Percentiles rank a stretch among this genome's conserved stretches.
These are phyloP conservation scores for Salix viminalis DNA, from an alignment of 345 rosid species.

Conservation along the genomic window DNA sequence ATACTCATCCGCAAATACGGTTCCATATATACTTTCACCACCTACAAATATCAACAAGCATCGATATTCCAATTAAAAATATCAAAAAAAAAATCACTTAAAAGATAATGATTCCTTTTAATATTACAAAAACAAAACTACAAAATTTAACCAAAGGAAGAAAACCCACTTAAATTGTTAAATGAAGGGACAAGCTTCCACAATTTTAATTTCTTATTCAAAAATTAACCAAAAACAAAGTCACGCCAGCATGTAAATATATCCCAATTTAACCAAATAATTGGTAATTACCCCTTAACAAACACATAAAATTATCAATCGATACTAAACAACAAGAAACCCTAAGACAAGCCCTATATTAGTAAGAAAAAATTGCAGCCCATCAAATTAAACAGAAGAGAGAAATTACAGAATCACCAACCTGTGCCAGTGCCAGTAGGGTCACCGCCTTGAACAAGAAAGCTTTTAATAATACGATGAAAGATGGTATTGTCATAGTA, in stretches of 20 bases:
- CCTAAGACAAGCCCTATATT: neutral
- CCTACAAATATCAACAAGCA: conserved; percentile 34
- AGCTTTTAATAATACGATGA: conserved; percentile 87
- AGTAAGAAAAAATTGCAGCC: neutral
- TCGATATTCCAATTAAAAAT: neutral
- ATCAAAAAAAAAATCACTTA: neutral
- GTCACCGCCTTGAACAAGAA: conserved; percentile 85
- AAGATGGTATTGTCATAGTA: conserved; percentile 80
- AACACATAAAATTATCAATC: neutral
- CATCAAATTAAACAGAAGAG: neutral
- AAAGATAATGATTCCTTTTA: neutral
- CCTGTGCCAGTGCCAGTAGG: conserved; percentile 90
- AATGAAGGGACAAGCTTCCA: neutral
- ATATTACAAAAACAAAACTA: neutral
- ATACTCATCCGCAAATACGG: conserved; percentile 65
- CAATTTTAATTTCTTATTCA: no score
- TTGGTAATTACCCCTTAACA: neutral
- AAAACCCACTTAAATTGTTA: neutral
- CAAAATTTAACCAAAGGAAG: neutral
- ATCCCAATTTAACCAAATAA: neutral
- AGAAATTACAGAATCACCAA: conserved; percentile 10
- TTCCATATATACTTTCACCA: conserved; percentile 84
- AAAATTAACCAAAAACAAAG: neutral
- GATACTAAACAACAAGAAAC: neutral
- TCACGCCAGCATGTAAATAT: neutral